Base-by-base conservation (phyloP, 2,329 filamentous ascomycete genomes). In the Claviceps fusiformis region DNA sequence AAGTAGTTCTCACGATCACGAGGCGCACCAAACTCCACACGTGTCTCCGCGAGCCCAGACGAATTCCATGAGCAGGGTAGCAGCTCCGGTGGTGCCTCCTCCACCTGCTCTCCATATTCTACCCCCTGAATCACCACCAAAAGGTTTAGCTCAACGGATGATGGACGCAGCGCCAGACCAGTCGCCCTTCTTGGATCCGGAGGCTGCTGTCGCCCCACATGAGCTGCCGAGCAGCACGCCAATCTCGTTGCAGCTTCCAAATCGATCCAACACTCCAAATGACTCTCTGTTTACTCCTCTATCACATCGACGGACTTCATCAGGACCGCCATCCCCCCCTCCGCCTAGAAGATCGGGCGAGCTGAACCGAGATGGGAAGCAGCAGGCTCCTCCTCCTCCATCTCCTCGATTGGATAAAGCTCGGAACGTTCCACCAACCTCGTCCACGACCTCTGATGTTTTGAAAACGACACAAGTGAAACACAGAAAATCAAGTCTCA, bases 401-500 rank as follows among this genome's bases (percentile, higher is more conserved):
- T 78, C 91, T 43, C 93, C 95, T 66, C 82, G 91, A 54, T 82
- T 83, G 35, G 87, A 88, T 45, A 95, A 95, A 68, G 67, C 70
- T 8, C 61, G 68, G 54, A 72, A 74, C 27, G 65, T 65, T 17
- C 60, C 61, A 11, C 59, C 59, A 3, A 64, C 62, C 39, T 55
- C 59, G 11, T 47, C 54, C 2, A 50, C 55, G 5, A 24, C 58
- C n/a, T 53, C 62, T 11, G 57, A 62, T 15, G 11, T 56, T 2
- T 57, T 49, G 24, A 58, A 52, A 24, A 59, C 44, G 31, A 59
- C 41, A 35, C 57, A 53, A 33, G 44, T 24, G 1, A 24, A 57
- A n/a, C 37, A 43, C 7, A 58, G 53, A 2, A 64, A 56, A 52
- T 50, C 58, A 6, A 59, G 58, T 10, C 59, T 67, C 5, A 59